A percentile compares a stretch with the other conserved stretches of the same genome.
phyloP scores from a whole-genome alignment of 75 land plant species.

The Gnetum montanum region DNA sequence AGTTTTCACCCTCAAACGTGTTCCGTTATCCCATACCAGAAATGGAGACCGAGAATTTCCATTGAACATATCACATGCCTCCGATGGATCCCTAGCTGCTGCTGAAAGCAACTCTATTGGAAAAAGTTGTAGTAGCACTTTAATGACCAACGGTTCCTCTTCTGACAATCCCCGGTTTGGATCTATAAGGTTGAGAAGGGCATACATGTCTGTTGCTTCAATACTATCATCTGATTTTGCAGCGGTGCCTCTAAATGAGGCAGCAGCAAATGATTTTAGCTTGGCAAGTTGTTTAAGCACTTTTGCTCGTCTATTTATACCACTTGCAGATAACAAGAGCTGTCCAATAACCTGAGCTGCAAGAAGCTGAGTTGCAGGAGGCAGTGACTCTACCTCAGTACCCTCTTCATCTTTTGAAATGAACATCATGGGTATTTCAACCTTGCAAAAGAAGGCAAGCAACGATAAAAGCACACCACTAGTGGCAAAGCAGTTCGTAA shows the following conservation, averaged over 20 bases:
- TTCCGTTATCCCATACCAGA: conserved; percentile 37
- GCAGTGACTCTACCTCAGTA: background rate
- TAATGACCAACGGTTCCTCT: conserved; percentile 18
- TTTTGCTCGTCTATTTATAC: conserved; percentile 36
- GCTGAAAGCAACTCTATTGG: conserved; percentile 34
- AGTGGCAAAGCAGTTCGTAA: conserved; percentile 26
- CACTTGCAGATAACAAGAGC: conserved; percentile 36
- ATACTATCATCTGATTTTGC: conserved; percentile 18
- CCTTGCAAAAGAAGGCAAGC: conserved; percentile 32
- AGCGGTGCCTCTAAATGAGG: conserved; percentile 9
- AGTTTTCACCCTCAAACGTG: conserved; percentile 16
- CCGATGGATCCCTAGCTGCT: conserved; percentile 26
- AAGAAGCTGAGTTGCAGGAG: conserved; percentile 13
- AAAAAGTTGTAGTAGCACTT: conserved; percentile 15
- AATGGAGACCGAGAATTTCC: conserved; percentile 20
- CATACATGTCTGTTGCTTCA: conserved; percentile 46
- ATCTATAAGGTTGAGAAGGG: conserved; percentile 32
- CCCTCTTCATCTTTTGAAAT: background rate
- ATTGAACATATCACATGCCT: conserved; percentile 32
- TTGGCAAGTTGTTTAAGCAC: conserved; percentile 27
- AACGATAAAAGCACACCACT: conserved; percentile 28
- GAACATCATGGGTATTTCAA: conserved; percentile 13
- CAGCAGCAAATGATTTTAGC: conserved; percentile 16
- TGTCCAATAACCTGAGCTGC: conserved; percentile 39
- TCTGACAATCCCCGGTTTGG: background rate